Base-by-base conservation (phyloP, 2,329 filamentous ascomycete species). In the Dothidotthia symphoricarpi region DNA sequence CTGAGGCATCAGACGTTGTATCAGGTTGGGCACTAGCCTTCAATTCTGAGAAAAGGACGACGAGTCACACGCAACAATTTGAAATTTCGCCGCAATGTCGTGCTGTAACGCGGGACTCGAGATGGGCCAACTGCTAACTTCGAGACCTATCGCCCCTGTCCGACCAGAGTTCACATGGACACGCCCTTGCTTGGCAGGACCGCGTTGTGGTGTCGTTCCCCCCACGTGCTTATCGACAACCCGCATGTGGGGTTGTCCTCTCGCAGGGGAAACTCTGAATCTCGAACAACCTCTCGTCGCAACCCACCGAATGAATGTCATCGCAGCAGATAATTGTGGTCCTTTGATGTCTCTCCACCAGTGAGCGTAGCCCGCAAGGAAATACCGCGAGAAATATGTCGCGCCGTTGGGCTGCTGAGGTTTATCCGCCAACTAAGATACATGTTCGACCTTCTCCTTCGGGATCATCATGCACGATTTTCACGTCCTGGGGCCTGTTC, bases 161-260 rank as follows among this genome's bases (percentile, higher is more conserved):
- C 43, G 27, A 39, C 45, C 36, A 43, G 28, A 32, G 56, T 50
- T 58, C 61, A 63, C 60, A 61, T 63, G 61, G 37, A 32, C 57
- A 57, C 37, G 46, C 51, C 53, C 48, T 36, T 50, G 42, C 55
- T 58, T 51, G 51, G 59, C 56, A 48, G 32, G 34, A 43, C 36
- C 40, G 36, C 45, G 43, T 45, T 36, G 43, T 51, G 45, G 45
- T 40, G 40, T 52, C 39, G 42, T 30, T 42, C 55, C 60, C 55
- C 60, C 61, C 61, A 64, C 62, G 61, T 63, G 60, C 61, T 63
- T 61, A 63, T 64, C 55, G 42, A 44, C 38, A 47, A 55, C 50
- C n/a, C 36, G 53, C 39, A 45, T 46, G 47, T 49, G 43, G 47
- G 44, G 46, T 42, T 14, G 13, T 33, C 24, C 16, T 43, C 40